A percentile compares a stretch with the other conserved stretches of the same genome.
Conservation (phyloP, 2,329 filamentous ascomycete genomes). For the Trichoderma atrobrunneum region DNA sequence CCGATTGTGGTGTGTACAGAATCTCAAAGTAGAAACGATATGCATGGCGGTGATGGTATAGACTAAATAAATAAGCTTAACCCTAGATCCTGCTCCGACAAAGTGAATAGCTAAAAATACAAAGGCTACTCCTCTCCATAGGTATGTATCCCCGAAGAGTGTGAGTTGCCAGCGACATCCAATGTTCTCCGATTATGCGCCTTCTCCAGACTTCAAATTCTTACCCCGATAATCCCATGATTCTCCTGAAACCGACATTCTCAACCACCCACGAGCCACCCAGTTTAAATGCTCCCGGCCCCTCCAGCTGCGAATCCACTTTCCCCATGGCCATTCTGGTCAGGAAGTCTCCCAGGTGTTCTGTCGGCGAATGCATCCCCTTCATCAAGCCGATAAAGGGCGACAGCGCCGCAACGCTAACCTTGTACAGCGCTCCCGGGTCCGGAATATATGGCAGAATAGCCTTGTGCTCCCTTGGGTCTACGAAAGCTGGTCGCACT, state of each 20-base stretch:
- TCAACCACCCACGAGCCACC: conserved; percentile 37
- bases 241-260: conserved; percentile 36
- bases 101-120: not conserved
- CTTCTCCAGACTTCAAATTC: not conserved
- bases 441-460: conserved; percentile 43
- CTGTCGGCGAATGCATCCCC: conserved; percentile 40
- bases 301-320: conserved; percentile 28
- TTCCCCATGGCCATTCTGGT: conserved; percentile 45
- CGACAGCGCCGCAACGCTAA: conserved; percentile 24
- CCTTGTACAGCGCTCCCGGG: conserved; percentile 23
- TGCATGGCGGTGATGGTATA: not conserved
- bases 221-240: conserved; percentile 30
- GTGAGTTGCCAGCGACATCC: not conserved
- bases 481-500: conserved; percentile 59
- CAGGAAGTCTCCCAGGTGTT: conserved; percentile 43
- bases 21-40: not conserved
- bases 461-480: conserved; percentile 42
- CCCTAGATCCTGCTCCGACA: not conserved
- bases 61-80: not conserved
- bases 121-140: not conserved
- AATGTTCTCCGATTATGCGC: not conserved
- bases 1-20: too few relatives aligned
- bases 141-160: not conserved
- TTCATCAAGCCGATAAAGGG: conserved; percentile 26
- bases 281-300: conserved; percentile 33